Evolutionary conservation across 164 flowering plant genomes (phyloP).

Genomic region (Paratinospora sagittata): DNA sequence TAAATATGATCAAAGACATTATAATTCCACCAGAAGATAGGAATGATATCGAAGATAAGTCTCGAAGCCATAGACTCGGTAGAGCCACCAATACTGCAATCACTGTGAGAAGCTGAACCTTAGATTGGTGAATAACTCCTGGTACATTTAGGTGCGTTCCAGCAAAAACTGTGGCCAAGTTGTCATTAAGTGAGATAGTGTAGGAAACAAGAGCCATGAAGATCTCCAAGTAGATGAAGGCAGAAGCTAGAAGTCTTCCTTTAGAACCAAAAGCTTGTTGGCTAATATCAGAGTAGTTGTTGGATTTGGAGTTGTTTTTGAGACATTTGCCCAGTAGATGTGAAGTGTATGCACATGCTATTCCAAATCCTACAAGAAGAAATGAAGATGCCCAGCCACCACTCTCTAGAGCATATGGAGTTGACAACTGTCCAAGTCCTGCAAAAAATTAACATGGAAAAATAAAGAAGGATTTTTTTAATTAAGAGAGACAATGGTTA

Average conservation of each 20-base stretch:
- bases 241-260: constrained; percentile 45
- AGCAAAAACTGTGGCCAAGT: constrained; percentile 39
- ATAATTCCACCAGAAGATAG: constrained; percentile 63
- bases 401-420: too few relatives aligned
- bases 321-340: constrained; percentile 64
- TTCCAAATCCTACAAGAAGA: constrained; percentile 60
- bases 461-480: too few relatives aligned
- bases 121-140: constrained; percentile 29
- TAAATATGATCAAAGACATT: constrained; percentile 59
- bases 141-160: constrained; percentile 29
- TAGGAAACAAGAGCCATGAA: constrained; percentile 81
- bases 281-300: constrained; percentile 61
- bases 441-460: constrained; percentile 12
- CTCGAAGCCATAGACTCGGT: constrained; percentile 74
- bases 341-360: constrained; percentile 48
- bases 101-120: constrained; percentile 46
- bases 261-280: constrained; percentile 56
- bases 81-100: constrained; percentile 60
- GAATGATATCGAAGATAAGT: constrained; percentile 71
- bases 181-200: constrained; percentile 74
- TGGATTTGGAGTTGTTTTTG: constrained; percentile 37
- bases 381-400: too few relatives aligned
- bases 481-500: too few relatives aligned
- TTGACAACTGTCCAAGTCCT: constrained; percentile 80
- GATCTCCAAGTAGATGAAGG: constrained; percentile 58